Evolutionary conservation across 371 early-diverging fungal genomes (phyloP).

Genomic region (Zancudomyces culisetae): DNA sequence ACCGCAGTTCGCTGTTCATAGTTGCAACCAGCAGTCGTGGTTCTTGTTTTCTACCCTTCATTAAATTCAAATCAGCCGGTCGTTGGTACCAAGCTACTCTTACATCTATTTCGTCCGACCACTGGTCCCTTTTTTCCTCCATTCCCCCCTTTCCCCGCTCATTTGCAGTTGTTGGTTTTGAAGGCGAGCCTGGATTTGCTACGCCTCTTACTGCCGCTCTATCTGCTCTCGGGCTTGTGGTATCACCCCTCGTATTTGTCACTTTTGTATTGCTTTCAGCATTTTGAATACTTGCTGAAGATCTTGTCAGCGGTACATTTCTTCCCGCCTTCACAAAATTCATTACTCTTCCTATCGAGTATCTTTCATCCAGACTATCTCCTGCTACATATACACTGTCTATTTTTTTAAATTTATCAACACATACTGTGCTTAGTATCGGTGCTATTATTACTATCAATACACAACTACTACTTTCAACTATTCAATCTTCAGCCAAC

Average conservation of each 20-base stretch:
- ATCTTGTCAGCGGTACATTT: slow-evolving; percentile 1
- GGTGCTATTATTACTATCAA: no score
- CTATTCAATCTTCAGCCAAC: no score
- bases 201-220: not conserved
- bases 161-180: slow-evolving; percentile 6
- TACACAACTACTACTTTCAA: no score
- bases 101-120: slow-evolving; percentile 23
- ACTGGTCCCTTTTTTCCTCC: not conserved
- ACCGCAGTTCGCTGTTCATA: slow-evolving; percentile 73
- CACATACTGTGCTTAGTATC: no score
- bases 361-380: slow-evolving; percentile 53
- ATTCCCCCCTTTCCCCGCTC: not conserved
- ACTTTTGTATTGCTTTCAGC: not conserved
- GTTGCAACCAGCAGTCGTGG: slow-evolving; percentile 58
- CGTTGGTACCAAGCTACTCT: slow-evolving; percentile 68
- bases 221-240: not conserved
- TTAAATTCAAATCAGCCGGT: slow-evolving; percentile 48
- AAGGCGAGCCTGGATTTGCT: slow-evolving; percentile 15
- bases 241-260: not conserved
- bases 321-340: slow-evolving; percentile 35
- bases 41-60: slow-evolving; percentile 41
- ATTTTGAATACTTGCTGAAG: not conserved
- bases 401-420: no score
- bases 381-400: slow-evolving; percentile 62
- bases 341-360: slow-evolving; percentile 65